phyloP scores from a whole-genome alignment of 345 rosid genomes.

The Gossypium australe region DNA sequence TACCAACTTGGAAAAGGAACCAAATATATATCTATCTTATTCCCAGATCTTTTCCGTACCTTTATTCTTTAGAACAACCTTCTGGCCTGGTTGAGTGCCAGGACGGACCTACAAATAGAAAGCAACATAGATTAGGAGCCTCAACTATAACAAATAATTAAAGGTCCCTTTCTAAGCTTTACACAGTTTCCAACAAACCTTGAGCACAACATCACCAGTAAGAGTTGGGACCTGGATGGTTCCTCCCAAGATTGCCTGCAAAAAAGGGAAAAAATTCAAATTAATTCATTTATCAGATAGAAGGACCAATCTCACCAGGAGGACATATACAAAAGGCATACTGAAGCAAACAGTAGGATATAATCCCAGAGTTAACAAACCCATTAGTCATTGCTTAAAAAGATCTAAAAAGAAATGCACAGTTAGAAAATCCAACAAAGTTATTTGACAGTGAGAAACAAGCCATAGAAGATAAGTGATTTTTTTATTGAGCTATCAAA shows the following conservation, averaged over 20 bases:
- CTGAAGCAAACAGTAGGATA: background rate
- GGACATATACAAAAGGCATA: background rate
- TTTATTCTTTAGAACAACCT: slow-evolving; percentile 92
- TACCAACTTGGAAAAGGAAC: background rate
- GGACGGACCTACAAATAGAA: slow-evolving; percentile 63
- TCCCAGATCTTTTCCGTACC: slow-evolving; percentile 30
- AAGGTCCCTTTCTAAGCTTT: background rate
- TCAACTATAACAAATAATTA: slow-evolving; percentile 5
- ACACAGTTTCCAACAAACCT: slow-evolving; percentile 41
- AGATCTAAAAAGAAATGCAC: background rate
- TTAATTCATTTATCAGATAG: background rate
- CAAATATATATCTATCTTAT: background rate
- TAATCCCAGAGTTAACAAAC: background rate
- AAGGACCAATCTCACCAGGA: background rate
- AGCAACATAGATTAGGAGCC: background rate
- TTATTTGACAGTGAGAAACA: background rate
- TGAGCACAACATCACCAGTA: slow-evolving; percentile 95
- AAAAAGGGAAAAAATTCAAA: slow-evolving; percentile 9
- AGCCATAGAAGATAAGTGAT: background rate
- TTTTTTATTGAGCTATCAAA: slow-evolving; percentile 2
- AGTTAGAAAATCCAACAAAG: background rate
- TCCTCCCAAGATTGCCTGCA: slow-evolving; percentile 96
- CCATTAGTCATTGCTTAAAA: background rate
- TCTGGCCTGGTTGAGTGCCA: slow-evolving; percentile 98
- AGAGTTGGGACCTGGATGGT: slow-evolving; percentile 96